Evolutionary conservation across 2,329 filamentous ascomycete genomes (phyloP).

Genomic region (Polychaeton citri): DNA sequence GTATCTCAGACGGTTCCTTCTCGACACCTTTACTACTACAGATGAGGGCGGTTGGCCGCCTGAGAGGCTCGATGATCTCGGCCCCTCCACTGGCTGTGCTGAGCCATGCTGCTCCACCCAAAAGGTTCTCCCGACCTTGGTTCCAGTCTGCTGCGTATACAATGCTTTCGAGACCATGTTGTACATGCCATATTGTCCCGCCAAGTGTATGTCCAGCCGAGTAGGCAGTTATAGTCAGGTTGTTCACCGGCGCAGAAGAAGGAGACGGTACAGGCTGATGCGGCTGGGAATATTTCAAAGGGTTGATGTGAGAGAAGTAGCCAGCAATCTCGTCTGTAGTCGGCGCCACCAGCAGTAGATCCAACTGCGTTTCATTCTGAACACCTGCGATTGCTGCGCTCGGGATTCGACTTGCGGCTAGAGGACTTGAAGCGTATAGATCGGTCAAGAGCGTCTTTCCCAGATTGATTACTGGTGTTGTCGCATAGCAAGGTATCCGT

Average conservation of each 20-base stretch:
- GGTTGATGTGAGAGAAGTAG: slow-evolving; percentile 83
- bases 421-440: slow-evolving; percentile 75
- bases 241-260: slow-evolving; percentile 78
- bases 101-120: slow-evolving; percentile 86
- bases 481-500: slow-evolving; percentile 88
- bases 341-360: slow-evolving; percentile 53
- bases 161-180: slow-evolving; percentile 90
- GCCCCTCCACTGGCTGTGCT: slow-evolving; percentile 70
- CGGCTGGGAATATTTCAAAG: slow-evolving; percentile 92
- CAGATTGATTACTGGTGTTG: slow-evolving; percentile 81
- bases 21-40: slow-evolving; percentile 78
- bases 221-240: slow-evolving; percentile 89
- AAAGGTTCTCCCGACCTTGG: slow-evolving; percentile 88
- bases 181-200: slow-evolving; percentile 97
- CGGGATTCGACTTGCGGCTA: slow-evolving; percentile 75
- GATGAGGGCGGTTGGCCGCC: slow-evolving; percentile 84
- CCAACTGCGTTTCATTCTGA: slow-evolving; percentile 38
- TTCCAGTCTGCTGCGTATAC: slow-evolving; percentile 99
- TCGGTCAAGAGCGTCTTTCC: slow-evolving; percentile 85
- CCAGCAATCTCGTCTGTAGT: slow-evolving; percentile 77
- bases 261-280: slow-evolving; percentile 79
- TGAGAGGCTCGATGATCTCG: slow-evolving; percentile 84
- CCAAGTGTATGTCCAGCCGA: slow-evolving; percentile 92
- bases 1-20: slow-evolving; percentile 38
- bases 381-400: slow-evolving; percentile 15